Evolutionary conservation across 257 asterid species (phyloP).

Genomic region (Penstemon eatonii): DNA sequence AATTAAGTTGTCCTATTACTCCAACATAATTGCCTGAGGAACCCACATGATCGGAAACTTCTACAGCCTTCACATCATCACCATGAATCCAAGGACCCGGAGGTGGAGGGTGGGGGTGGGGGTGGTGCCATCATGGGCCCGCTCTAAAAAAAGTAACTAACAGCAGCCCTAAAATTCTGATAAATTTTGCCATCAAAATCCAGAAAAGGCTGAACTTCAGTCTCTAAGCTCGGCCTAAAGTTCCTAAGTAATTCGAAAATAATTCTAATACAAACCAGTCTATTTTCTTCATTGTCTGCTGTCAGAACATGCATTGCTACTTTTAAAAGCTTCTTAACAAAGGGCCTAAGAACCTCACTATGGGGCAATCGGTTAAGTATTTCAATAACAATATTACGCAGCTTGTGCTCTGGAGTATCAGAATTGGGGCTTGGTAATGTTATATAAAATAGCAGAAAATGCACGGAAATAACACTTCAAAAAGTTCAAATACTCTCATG

Average conservation of each 20-base stretch:
- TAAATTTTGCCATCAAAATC: slow-evolving; percentile 97
- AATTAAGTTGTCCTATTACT: slow-evolving; percentile 72
- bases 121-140: slow-evolving; percentile 87
- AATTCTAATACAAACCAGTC: slow-evolving; percentile 89
- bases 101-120: slow-evolving; percentile 58
- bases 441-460: slow-evolving; percentile 71
- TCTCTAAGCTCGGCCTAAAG: slow-evolving; percentile 86
- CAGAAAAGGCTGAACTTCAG: slow-evolving; percentile 96
- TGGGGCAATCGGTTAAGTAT: slow-evolving; percentile 98
- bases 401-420: slow-evolving; percentile 92
- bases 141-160: slow-evolving; percentile 86
- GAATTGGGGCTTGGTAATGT: slow-evolving; percentile 85
- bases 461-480: slow-evolving; percentile 89
- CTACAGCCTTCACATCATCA: slow-evolving; percentile 83
- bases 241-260: slow-evolving; percentile 95
- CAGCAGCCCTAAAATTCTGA: slow-evolving; percentile 90
- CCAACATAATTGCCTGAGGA: slow-evolving; percentile 59
- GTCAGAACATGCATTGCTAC: slow-evolving; percentile 96
- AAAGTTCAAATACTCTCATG: slow-evolving; percentile 97
- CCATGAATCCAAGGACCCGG: slow-evolving; percentile 65
- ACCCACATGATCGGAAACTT: slow-evolving; percentile 75
- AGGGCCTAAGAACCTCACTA: slow-evolving; percentile 95
- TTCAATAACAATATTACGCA: slow-evolving; percentile 81
- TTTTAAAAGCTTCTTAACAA: slow-evolving; percentile 90
- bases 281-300: slow-evolving; percentile 90